A percentile compares a stretch with the other conserved stretches of the same genome.
phyloP scores from a whole-genome alignment of 805 yeast species.

The Blastobotrys attinorum region DNA sequence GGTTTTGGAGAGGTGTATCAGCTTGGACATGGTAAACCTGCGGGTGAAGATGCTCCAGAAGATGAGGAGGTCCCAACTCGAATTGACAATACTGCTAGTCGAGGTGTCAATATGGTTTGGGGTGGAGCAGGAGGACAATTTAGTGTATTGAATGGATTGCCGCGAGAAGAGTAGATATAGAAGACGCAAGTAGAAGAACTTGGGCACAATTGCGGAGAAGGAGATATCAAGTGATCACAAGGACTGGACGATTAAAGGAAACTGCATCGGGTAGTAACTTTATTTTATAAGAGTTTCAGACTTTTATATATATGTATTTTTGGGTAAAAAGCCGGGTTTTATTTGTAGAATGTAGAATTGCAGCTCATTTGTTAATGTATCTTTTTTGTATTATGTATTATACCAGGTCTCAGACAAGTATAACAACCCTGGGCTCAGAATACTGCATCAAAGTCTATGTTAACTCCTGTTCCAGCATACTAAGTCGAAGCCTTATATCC shows the following conservation, averaged over 20 bases:
- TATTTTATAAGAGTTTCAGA: too few species aligned
- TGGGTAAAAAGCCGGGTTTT: too few species aligned
- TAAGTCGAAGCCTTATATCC: too few species aligned
- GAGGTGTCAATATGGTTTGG: constrained; percentile 56
- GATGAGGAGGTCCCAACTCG: constrained; percentile 85
- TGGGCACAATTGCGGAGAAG: too few species aligned
- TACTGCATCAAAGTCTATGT: too few species aligned
- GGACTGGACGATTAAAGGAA: background rate
- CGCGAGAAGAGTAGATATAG: constrained; percentile 10
- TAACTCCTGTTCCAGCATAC: too few species aligned
- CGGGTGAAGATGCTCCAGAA: constrained; percentile 76
- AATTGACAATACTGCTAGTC: constrained; percentile 90
- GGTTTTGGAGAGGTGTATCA: constrained; percentile 98
- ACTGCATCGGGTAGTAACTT: too few species aligned
- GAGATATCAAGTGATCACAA: background rate
- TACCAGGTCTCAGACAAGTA: too few species aligned
- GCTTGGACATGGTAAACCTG: constrained; percentile 79
- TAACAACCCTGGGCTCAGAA: too few species aligned
- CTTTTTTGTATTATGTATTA: background rate
- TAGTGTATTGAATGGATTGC: constrained; percentile 75
- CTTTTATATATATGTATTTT: too few species aligned
- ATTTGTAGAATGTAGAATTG: too few species aligned
- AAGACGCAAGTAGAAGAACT: background rate
- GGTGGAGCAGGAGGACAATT: constrained; percentile 98
- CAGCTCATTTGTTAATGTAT: background rate